Percentiles rank a stretch among this genome's conserved stretches.
These are phyloP conservation scores for Trichosporon sp. DNA, from an alignment of 1,284 basidiomycete genomes.

Conservation along the genomic window DNA sequence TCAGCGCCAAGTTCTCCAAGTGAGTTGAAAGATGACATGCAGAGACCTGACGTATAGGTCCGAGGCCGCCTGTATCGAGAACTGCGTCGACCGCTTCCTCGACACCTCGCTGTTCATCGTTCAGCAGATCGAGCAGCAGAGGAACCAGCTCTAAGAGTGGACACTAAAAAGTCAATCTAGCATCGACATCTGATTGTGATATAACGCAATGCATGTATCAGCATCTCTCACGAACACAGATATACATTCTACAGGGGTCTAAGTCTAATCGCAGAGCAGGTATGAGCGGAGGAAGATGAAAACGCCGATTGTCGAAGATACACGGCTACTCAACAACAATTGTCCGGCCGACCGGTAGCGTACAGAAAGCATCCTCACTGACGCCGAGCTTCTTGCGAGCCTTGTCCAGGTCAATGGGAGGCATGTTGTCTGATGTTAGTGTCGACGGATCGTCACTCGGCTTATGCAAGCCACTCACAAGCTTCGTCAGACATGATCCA, in stretches of 20 bases:
- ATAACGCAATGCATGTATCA: conserved; percentile 4
- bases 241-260: conserved; percentile 5
- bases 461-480: conserved; percentile 26
- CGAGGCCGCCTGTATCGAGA: conserved; percentile 78
- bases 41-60: conserved; percentile 29
- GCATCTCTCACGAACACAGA: conserved; percentile 2
- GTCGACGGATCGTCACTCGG: not conserved
- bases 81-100: conserved; percentile 90
- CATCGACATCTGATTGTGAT: conserved; percentile 1
- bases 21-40: conserved; percentile 22
- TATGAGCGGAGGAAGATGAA: not conserved
- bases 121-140: conserved; percentile 62
- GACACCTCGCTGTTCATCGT: conserved; percentile 87
- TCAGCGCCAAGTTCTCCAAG: conserved; percentile 76
- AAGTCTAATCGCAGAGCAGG: not conserved
- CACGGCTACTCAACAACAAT: conserved; percentile 30
- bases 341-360: conserved; percentile 37
- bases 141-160: conserved; percentile 25
- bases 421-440: conserved; percentile 34
- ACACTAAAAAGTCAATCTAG: not conserved
- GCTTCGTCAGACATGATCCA: conserved; percentile 51
- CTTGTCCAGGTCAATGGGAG: conserved; percentile 36
- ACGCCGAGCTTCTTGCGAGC: conserved; percentile 35
- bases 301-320: not conserved
- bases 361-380: conserved; percentile 30